Conservation (phyloP, 805 yeast species). For the Metschnikowia continentalis region DNA sequence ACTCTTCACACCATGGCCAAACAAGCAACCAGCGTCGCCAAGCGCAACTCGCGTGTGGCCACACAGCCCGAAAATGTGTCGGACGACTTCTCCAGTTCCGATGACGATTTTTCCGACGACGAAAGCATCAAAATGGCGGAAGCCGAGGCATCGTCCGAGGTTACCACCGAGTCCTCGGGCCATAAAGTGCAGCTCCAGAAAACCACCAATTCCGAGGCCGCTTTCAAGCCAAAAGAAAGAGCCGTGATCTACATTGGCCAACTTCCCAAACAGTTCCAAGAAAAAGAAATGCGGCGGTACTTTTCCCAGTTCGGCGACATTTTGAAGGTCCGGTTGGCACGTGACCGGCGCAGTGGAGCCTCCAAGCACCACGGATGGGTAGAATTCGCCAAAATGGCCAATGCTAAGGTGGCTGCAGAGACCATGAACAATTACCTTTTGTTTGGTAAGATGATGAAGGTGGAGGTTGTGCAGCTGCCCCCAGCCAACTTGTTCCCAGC, state of each 20-base stretch:
- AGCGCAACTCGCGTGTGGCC: constrained; percentile 7
- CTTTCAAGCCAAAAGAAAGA: constrained; percentile 24
- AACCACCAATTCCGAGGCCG: constrained; percentile 20
- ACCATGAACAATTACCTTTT: constrained; percentile 93
- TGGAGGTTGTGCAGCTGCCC: constrained; percentile 50
- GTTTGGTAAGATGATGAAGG: constrained; percentile 79
- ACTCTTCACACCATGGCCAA: constrained; percentile 23
- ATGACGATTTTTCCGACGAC: constrained; percentile 13
- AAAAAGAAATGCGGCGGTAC: constrained; percentile 70
- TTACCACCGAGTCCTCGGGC: constrained; percentile 6
- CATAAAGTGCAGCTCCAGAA: constrained; percentile 22
- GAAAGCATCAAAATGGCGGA: constrained; percentile 6
- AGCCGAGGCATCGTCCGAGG: background rate
- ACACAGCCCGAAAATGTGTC: constrained; percentile 4
- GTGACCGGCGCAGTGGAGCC: constrained; percentile 86
- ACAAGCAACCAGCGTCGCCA: constrained; percentile 18
- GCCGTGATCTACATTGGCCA: constrained; percentile 88
- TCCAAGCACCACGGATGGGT: constrained; percentile 90
- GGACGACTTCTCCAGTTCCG: constrained; percentile 9
- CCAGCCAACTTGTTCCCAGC: constrained; percentile 47
- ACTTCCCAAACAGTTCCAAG: constrained; percentile 89
- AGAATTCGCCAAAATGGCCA: constrained; percentile 70
- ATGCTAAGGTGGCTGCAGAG: constrained; percentile 86
- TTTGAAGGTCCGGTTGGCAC: constrained; percentile 70
- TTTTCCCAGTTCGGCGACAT: constrained; percentile 90